Conservation (phyloP, 1,284 basidiomycete species). For the Neonothopanus nambi region DNA sequence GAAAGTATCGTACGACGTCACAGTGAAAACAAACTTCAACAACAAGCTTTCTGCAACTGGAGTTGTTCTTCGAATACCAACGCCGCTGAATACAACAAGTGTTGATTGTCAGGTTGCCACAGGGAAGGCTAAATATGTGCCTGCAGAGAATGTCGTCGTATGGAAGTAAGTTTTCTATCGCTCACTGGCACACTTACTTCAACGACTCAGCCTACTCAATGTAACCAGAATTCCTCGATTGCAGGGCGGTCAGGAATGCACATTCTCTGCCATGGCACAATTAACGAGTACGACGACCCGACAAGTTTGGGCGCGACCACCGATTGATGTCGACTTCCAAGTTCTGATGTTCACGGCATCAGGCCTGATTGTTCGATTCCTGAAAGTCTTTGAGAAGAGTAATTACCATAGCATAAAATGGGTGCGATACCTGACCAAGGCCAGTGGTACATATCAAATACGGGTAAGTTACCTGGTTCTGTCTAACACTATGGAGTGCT, state of each 20-base stretch:
- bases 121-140: conserved; percentile 97
- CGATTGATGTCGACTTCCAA: conserved; percentile 97
- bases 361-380: conserved; percentile 92
- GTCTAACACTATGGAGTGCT: neutral
- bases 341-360: conserved; percentile 99
- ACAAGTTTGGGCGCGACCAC: conserved; percentile 96
- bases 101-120: conserved; percentile 89
- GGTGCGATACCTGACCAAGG: conserved; percentile 89
- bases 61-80: conserved; percentile 92
- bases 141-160: conserved; percentile 92
- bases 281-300: conserved; percentile 86
- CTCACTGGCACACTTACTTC: neutral
- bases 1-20: conserved; percentile 89
- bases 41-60: conserved; percentile 92
- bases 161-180: conserved; percentile 84
- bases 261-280: conserved; percentile 81
- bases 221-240: conserved; percentile 79
- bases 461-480: conserved; percentile 53
- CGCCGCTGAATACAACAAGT: conserved; percentile 90
- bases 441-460: conserved; percentile 84
- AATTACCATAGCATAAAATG: conserved; percentile 93
- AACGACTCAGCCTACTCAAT: neutral
- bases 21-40: conserved; percentile 88
- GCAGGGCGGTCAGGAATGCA: conserved; percentile 91
- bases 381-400: conserved; percentile 97